Conservation (phyloP, 331 rosid genomes). For the Stylosanthes scabra region DNA sequence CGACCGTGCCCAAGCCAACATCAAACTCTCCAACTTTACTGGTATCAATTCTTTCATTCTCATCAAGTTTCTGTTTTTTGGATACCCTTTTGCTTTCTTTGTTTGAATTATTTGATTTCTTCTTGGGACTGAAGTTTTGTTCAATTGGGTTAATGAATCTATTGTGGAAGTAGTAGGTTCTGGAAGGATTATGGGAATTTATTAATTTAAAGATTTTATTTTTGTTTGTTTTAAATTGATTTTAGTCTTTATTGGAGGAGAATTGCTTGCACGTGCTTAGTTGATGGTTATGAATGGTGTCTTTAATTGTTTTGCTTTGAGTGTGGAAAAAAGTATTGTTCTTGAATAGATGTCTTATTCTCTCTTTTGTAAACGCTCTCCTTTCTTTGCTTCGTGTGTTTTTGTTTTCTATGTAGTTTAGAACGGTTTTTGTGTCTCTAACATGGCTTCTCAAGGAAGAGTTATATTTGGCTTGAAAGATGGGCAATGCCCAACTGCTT, state of each 20-base stretch:
- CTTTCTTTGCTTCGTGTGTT: not conserved
- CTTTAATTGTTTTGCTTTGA: not conserved
- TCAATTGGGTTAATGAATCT: slow-evolving; percentile 12
- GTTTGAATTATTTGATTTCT: not conserved
- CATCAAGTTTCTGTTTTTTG: slow-evolving; percentile 17
- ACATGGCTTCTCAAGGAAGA: not conserved
- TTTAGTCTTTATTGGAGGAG: not conserved
- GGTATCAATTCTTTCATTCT: slow-evolving; percentile 44
- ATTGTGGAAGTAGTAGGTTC: not conserved
- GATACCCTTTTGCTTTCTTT: slow-evolving; percentile 30
- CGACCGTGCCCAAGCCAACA: slow-evolving; percentile 91
- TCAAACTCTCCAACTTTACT: slow-evolving; percentile 63
- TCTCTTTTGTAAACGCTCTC: not conserved
- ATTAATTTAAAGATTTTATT: not conserved
- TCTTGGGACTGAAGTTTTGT: not conserved
- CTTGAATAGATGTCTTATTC: not conserved
- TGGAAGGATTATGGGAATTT: not conserved
- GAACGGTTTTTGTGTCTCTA: not conserved
- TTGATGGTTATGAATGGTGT: not conserved
- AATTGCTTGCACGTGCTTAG: not conserved
- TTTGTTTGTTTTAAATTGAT: not conserved
- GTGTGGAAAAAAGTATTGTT: not conserved
- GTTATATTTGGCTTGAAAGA: not conserved
- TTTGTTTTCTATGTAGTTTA: not conserved
- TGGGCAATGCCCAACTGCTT: not conserved